Evolutionary conservation across 176 grass and related monocot genomes (phyloP).

Genomic region (sorghum (Sorghum bicolor)): Sorghum_bicolor_NCBIv3 NC_012875.2:42096001-42096500

Average conservation of each 20-base stretch:
- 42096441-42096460: too few relatives aligned
- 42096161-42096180: constrained; percentile 69
- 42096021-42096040: constrained; percentile 70
- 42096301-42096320: too few relatives aligned
- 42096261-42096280: background rate
- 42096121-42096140: constrained; percentile 52
- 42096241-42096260: background rate
- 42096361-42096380: too few relatives aligned
- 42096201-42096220: background rate
- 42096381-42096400: too few relatives aligned
- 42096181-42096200: constrained; percentile 12
- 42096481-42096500: too few relatives aligned
- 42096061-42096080: constrained; percentile 46
- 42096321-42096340: too few relatives aligned
- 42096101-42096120: constrained; percentile 42
- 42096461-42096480: too few relatives aligned
- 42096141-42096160: constrained; percentile 84
- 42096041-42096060: constrained; percentile 75
- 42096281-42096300: too few relatives aligned
- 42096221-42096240: background rate
- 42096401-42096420: too few relatives aligned
- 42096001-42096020: background rate
- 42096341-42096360: too few relatives aligned
- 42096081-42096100: background rate
- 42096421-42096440: too few relatives aligned